Percentiles rank a stretch among this genome's conserved stretches.
These are phyloP conservation scores for Rosa rugosa DNA, from an alignment of 306 rosid species.

Conservation along the genomic window DNA sequence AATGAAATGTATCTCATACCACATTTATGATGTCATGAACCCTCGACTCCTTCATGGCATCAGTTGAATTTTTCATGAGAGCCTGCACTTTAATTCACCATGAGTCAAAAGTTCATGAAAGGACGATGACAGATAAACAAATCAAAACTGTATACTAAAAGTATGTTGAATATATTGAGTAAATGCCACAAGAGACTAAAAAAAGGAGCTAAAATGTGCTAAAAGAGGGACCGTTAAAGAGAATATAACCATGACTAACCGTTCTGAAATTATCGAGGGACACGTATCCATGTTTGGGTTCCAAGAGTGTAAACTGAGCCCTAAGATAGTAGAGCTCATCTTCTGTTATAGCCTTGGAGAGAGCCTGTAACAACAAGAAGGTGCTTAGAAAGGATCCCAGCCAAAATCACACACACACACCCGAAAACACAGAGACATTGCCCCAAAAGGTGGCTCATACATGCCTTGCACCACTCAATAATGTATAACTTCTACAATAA, in stretches of 20 bases:
- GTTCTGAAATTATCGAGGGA: conserved; percentile 72
- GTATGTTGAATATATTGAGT: neutral
- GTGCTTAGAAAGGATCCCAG: neutral
- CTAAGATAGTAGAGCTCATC: conserved; percentile 80
- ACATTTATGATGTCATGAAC: conserved; percentile 65
- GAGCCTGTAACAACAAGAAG: conserved; percentile 61
- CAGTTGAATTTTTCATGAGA: conserved; percentile 77
- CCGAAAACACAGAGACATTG: neutral
- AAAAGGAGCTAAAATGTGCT: conserved; percentile 9
- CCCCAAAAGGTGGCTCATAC: conserved; percentile 4
- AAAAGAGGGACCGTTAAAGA: conserved; percentile 16
- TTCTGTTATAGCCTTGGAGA: conserved; percentile 77
- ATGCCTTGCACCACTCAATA: neutral
- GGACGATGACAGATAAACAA: conserved; percentile 6
- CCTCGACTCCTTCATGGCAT: conserved; percentile 89
- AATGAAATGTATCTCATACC: conserved; percentile 46
- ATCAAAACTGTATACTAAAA: neutral
- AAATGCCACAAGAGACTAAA: neutral
- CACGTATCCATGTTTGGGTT: conserved; percentile 68
- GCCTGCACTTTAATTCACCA: conserved; percentile 54
- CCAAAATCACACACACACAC: neutral
- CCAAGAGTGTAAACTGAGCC: conserved; percentile 77
- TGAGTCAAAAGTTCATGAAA: conserved; percentile 29
- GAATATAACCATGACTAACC: conserved; percentile 44
- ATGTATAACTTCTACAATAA: neutral